These are phyloP conservation scores for Zoysia matrella DNA, from an alignment of 202 grass and related monocot species.

Conservation along the genomic window DNA sequence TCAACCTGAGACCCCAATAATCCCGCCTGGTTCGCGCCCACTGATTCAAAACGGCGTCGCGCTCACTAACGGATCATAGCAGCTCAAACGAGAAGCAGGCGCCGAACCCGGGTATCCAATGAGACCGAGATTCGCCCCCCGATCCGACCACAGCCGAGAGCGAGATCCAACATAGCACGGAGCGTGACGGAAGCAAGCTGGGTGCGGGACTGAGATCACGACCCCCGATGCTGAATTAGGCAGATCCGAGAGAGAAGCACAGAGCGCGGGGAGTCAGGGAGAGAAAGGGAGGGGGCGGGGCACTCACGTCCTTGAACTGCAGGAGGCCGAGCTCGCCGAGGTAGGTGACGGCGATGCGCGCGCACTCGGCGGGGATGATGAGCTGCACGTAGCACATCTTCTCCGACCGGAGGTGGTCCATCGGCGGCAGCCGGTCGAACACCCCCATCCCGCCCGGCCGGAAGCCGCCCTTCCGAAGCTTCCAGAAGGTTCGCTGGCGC, in stretches of 20 bases:
- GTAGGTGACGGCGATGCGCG: slow-evolving; percentile 87
- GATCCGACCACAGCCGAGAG: slow-evolving; percentile 18
- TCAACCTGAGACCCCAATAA: neutral
- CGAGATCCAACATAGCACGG: slow-evolving; percentile 38
- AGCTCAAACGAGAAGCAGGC: slow-evolving; percentile 34
- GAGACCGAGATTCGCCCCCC: slow-evolving; percentile 8
- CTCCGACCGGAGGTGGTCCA: slow-evolving; percentile 98
- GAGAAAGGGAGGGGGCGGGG: neutral
- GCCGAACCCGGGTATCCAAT: slow-evolving; percentile 31
- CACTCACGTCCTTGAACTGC: slow-evolving; percentile 87
- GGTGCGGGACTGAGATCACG: slow-evolving; percentile 18
- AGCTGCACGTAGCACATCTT: slow-evolving; percentile 99
- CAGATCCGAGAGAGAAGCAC: slow-evolving; percentile 40
- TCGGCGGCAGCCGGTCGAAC: slow-evolving; percentile 78
- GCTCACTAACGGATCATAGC: slow-evolving; percentile 9
- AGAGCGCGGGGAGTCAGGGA: slow-evolving; percentile 18
- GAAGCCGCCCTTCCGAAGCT: slow-evolving; percentile 41
- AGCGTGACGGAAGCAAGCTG: slow-evolving; percentile 1
- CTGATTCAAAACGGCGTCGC: slow-evolving; percentile 14
- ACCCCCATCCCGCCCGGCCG: slow-evolving; percentile 63
- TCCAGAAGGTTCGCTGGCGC: slow-evolving; percentile 48
- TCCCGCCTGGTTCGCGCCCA: neutral
- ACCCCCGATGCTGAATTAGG: slow-evolving; percentile 35
- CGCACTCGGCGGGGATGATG: slow-evolving; percentile 91
- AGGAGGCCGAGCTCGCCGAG: slow-evolving; percentile 44